phyloP scores from a whole-genome alignment of 345 rosid genomes.

The Anacardium occidentale region DNA sequence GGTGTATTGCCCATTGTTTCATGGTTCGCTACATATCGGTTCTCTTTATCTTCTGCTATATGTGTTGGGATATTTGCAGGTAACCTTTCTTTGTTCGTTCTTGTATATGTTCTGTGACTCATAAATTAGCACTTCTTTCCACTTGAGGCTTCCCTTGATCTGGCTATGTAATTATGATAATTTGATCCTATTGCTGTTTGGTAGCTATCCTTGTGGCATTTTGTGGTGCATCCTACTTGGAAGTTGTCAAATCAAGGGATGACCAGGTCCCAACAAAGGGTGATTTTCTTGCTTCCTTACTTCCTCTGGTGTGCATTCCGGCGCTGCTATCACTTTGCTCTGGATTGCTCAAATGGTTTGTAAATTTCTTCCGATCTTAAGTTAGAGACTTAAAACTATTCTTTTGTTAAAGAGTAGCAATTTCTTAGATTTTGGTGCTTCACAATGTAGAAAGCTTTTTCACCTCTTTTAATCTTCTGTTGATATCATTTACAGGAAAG shows the following conservation, averaged over 20 bases:
- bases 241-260: conserved; percentile 84
- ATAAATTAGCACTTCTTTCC: conserved; percentile 18
- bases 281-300: conserved; percentile 95
- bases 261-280: conserved; percentile 78
- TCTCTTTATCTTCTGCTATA: conserved; percentile 84
- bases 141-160: conserved; percentile 5
- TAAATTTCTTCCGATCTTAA: conserved; percentile 21
- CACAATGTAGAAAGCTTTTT: conserved; percentile 8
- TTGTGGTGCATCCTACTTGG: conserved; percentile 88
- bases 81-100: conserved; percentile 32
- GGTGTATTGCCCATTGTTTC: conserved; percentile 94
- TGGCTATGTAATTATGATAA: conserved; percentile 10
- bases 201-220: conserved; percentile 90
- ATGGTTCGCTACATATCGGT: conserved; percentile 95
- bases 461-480: conserved; percentile 17
- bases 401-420: conserved; percentile 2
- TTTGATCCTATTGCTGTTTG: conserved; percentile 27
- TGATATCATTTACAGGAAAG: conserved; percentile 72
- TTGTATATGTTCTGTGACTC: neutral
- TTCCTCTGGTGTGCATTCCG: conserved; percentile 94
- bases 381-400: conserved; percentile 16
- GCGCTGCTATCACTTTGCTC: conserved; percentile 81
- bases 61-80: conserved; percentile 83
- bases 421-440: neutral
- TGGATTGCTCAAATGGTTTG: conserved; percentile 95